Conservation (phyloP, 164 flowering plant species). For the Hamamelis virginiana region DNA sequence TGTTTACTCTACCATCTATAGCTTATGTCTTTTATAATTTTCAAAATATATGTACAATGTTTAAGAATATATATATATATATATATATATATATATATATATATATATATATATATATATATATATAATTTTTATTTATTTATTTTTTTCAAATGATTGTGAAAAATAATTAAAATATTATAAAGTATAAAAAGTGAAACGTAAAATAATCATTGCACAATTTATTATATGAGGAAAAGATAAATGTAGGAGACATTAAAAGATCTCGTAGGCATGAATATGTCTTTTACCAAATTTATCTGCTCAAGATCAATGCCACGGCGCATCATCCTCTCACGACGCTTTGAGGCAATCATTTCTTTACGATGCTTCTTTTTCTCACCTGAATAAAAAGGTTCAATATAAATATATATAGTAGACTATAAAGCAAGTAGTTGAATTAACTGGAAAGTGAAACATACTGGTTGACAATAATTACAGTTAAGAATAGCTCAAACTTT, state of each 20-base stretch:
- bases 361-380: constrained; percentile 84
- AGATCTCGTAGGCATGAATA: background rate
- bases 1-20: too few relatives aligned
- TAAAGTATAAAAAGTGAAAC: too few relatives aligned
- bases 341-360: constrained; percentile 70
- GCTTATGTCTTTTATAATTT: too few relatives aligned
- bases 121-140: too few relatives aligned
- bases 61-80: too few relatives aligned
- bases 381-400: constrained; percentile 42
- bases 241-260: background rate
- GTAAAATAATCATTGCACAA: background rate
- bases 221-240: background rate
- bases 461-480: too few relatives aligned
- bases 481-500: too few relatives aligned
- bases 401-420: background rate
- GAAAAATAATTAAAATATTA: too few relatives aligned
- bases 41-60: too few relatives aligned
- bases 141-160: too few relatives aligned
- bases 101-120: too few relatives aligned
- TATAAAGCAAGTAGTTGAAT: background rate
- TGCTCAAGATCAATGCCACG: constrained; percentile 86
- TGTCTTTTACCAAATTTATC: constrained; percentile 64
- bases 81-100: too few relatives aligned
- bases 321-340: constrained; percentile 75
- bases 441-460: background rate